Evolutionary conservation across 305 asterid genomes (phyloP), one percentile per base, ranked within the genome.

Genomic region (Plantago coronopus): DNA sequence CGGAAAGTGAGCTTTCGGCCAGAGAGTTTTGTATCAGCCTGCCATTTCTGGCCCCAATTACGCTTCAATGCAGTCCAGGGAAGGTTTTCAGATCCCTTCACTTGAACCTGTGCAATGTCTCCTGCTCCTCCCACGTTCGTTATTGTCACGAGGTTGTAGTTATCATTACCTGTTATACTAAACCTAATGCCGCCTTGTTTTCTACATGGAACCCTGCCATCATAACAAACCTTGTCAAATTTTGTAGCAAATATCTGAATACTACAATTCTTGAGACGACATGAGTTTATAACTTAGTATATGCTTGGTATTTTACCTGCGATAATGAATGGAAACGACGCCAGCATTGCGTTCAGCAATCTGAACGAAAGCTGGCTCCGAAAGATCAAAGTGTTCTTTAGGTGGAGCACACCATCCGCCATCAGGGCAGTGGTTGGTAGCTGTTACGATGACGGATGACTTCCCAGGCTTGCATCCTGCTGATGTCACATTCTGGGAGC

Each of bases 41-140:
- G 79, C 87, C 90, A 83, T 63, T 70, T 72, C 48, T 72, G 72
- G 6, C 87, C 87, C 74, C 79, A 78, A 38, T 80, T 80, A 17
- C 82, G 70, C 0, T 29, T 66, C 81, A 83, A 16, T 1, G 18
- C 2, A 7, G 63, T 70, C 85, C 87, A 78, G 13, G 19, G 5
- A 16, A 19, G 45, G 15, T 71, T 48, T 3, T 59, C 55, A 13
- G 19, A 6, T 22, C 77, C 73, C 22, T 44, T 54, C n/a, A 73
- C 65, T 40, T 63, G 51, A 0, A 73, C 67, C 15, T 21, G 20
- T 12, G 43, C 38, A 0, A 73, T 67, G 47, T 59, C 74, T 17
- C 78, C 78, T 0, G 78, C 74, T 11, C 78, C 78, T 38, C 74
- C 78, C 7, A 73, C 78, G 27, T 73, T 73, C 2, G 63, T 50